Base-by-base conservation (phyloP, 306 rosid genomes). In the Castanopsis chinensis region DNA sequence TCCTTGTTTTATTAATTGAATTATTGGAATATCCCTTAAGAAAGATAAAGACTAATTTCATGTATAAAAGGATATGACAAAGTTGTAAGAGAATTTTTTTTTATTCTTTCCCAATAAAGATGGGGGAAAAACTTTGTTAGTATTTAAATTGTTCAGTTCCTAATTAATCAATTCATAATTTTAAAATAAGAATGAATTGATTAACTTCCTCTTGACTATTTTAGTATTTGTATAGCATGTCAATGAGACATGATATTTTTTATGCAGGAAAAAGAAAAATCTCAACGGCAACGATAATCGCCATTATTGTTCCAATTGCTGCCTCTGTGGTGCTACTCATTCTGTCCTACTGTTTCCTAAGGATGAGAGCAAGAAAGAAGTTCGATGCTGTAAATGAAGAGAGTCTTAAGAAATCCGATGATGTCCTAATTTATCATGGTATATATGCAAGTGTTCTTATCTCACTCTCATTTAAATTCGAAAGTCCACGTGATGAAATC, bases 301-400 rank as follows among this genome's bases (percentile, higher is more conserved):
- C 83, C 59, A 78, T 83, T 57, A 77, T 68, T 5, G 80, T 54
- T 56, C 77, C 86, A 21, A 74, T 83, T 59, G 5, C 63, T 14
- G 81, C 43, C 43, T 35, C 80, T 28, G 19, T 78, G 6, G 4
- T 78, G 49, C 73, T 78, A 5, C 41, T 78, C 53, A 14, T 60
- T 6, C 6, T 78, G 30, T 57, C 79, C n/a, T 78, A 30, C 65
- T 78, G 57, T 37, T 57, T 78, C 68, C 52, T 83, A 6, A 27
- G 56, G 9, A 75, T 49, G 64, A 78, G 82, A 70, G 76, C 74
- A 28, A 75, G 51, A 74, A 63, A 51, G 27, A 79, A 72, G 77
- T 11, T 30, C 59, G 21, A 20, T 57, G 10, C 23, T 30, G 28
- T 0, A 30, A 27, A 73, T 23, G 59, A 55, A 28, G 55, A 78